A percentile compares a stretch with the other conserved stretches of the same genome.
Conservation (phyloP, 2,329 filamentous ascomycete species). For the Penicillium frequentans region DNA sequence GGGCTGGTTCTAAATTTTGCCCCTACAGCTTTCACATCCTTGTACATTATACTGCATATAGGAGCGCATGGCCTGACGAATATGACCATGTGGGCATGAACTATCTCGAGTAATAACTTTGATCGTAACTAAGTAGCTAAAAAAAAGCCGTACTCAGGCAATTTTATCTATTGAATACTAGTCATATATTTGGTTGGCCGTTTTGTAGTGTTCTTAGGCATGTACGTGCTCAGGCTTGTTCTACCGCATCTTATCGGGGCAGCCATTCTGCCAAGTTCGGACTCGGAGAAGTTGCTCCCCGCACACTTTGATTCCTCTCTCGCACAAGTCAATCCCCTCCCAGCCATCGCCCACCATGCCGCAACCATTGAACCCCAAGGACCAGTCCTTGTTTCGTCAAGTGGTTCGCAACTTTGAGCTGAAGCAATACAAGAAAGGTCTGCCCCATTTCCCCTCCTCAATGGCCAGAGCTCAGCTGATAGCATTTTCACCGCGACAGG, state of each 20-base stretch:
- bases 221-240: neutral
- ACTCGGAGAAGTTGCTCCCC: constrained; percentile 33
- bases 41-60: constrained; percentile 14
- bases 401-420: constrained; percentile 96
- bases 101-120: neutral
- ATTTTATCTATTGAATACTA: neutral
- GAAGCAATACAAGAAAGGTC: constrained; percentile 93
- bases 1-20: neutral
- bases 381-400: constrained; percentile 89
- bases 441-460: constrained; percentile 9
- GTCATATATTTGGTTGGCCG: neutral
- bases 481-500: constrained; percentile 50
- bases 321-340: constrained; percentile 31
- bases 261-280: constrained; percentile 24
- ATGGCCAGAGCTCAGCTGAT: constrained; percentile 16
- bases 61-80: constrained; percentile 2
- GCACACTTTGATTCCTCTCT: constrained; percentile 36
- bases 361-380: constrained; percentile 67
- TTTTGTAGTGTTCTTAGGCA: neutral
- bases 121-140: neutral
- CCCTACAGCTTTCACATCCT: neutral
- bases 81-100: neutral
- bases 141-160: neutral
- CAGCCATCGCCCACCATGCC: constrained; percentile 41
- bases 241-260: constrained; percentile 20